These are phyloP conservation scores for Alternaria burnsii DNA, from an alignment of 2,329 filamentous ascomycete species.

Conservation along the genomic window DNA sequence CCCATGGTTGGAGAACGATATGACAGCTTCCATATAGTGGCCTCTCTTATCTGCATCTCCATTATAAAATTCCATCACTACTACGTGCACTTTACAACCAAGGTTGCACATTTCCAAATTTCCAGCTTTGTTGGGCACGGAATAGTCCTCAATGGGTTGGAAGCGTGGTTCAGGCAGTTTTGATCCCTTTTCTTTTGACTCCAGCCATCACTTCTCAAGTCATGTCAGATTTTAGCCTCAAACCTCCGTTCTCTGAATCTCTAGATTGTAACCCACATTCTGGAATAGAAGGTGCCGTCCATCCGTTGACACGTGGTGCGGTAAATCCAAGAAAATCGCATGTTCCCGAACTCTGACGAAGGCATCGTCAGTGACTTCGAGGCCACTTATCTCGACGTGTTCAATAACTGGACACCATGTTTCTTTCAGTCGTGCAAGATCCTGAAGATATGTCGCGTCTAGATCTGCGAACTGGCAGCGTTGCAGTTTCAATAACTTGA, in stretches of 20 bases:
- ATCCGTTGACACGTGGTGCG: not conserved
- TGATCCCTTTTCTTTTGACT: not conserved
- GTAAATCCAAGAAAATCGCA: not conserved
- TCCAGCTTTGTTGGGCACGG: too few species aligned
- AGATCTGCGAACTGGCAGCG: not conserved
- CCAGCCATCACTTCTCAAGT: not conserved
- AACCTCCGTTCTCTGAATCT: not conserved
- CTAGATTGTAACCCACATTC: not conserved
- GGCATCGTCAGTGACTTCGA: not conserved
- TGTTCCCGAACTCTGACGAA: not conserved
- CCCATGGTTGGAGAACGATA: not conserved
- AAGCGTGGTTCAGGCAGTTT: not conserved
- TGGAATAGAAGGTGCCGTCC: not conserved
- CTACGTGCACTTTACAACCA: not conserved
- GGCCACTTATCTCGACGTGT: not conserved
- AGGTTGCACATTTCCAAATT: not conserved
- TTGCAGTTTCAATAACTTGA: not conserved
- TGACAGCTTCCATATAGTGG: not conserved
- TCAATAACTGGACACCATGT: slow-evolving; percentile 11
- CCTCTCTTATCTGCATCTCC: not conserved
- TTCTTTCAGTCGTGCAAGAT: not conserved
- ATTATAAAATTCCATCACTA: not conserved
- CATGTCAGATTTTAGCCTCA: not conserved
- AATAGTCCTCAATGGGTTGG: not conserved
- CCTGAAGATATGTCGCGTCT: not conserved